Percentiles rank a stretch among this genome's conserved stretches.
phyloP scores from a whole-genome alignment of 1,284 basidiomycete genomes.

The Macrocystidia cucumis region DNA sequence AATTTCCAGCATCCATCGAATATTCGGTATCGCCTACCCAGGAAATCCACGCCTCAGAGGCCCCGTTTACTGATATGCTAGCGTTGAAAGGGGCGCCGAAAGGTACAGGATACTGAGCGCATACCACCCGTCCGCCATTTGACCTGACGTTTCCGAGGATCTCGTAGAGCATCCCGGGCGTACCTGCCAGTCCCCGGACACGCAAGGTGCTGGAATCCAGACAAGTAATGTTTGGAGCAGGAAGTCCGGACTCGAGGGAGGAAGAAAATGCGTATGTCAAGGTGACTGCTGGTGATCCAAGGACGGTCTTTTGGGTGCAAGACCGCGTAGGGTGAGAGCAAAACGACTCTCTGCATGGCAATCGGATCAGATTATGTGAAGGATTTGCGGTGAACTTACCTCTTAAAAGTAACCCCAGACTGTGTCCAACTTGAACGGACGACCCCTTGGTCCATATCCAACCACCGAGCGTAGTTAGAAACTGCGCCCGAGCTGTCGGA shows the following conservation, averaged over 20 bases:
- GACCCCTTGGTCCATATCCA: constrained; percentile 59
- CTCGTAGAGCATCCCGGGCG: constrained; percentile 64
- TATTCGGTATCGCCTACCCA: constrained; percentile 72
- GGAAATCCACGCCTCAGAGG: constrained; percentile 47
- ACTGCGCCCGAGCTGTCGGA: constrained; percentile 28
- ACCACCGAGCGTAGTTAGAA: constrained; percentile 52
- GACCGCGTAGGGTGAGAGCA: constrained; percentile 59
- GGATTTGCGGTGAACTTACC: constrained; percentile 26
- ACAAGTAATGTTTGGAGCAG: constrained; percentile 54
- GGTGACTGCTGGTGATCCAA: constrained; percentile 18
- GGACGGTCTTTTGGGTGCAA: constrained; percentile 51
- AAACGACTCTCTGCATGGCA: constrained; percentile 46
- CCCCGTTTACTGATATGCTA: constrained; percentile 37
- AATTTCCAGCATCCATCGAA: constrained; percentile 51
- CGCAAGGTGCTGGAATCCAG: constrained; percentile 45
- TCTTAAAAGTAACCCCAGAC: constrained; percentile 30
- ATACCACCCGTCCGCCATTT: constrained; percentile 13
- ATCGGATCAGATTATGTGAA: constrained; percentile 3
- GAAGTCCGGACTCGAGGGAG: constrained; percentile 37
- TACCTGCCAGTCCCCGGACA: constrained; percentile 41
- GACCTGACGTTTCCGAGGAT: constrained; percentile 43
- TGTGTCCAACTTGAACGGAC: constrained; percentile 54
- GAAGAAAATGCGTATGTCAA: constrained; percentile 48
- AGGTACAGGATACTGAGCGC: constrained; percentile 19
- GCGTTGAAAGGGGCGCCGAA: constrained; percentile 36